Evolutionary conservation across 2,329 filamentous ascomycete genomes (phyloP).

Genomic region (Phaeosphaeriaceae sp.): DNA sequence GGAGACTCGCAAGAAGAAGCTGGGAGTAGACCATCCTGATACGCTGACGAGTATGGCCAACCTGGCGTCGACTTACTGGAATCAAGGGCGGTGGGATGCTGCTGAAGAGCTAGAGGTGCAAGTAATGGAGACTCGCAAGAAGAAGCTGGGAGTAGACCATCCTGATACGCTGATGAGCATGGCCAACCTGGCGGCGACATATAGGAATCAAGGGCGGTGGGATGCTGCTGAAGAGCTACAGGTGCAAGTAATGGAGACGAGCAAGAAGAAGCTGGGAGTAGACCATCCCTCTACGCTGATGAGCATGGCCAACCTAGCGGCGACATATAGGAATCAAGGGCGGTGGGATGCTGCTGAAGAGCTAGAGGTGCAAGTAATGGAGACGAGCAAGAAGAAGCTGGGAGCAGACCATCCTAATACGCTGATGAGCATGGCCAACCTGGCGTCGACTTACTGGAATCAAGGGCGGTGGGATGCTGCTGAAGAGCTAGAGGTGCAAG

Average conservation of each 20-base stretch:
- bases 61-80: neutral
- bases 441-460: neutral
- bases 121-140: too few species aligned
- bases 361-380: too few species aligned
- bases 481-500: conserved; percentile 1
- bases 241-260: neutral
- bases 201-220: too few species aligned
- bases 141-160: too few species aligned
- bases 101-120: conserved; percentile 1
- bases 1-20: too few species aligned
- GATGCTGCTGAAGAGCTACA: too few species aligned
- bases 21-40: conserved; percentile 4
- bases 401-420: conserved; percentile 4
- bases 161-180: neutral
- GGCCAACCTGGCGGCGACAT: neutral
- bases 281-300: neutral
- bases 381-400: neutral
- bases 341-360: too few species aligned
- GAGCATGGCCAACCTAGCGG: neutral
- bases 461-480: neutral
- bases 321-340: too few species aligned
- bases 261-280: conserved; percentile 2
- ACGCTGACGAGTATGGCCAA: neutral
- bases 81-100: neutral
- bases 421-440: neutral